Base-by-base conservation (phyloP, 306 rosid genomes). In the Potentilla sterilis region DNA sequence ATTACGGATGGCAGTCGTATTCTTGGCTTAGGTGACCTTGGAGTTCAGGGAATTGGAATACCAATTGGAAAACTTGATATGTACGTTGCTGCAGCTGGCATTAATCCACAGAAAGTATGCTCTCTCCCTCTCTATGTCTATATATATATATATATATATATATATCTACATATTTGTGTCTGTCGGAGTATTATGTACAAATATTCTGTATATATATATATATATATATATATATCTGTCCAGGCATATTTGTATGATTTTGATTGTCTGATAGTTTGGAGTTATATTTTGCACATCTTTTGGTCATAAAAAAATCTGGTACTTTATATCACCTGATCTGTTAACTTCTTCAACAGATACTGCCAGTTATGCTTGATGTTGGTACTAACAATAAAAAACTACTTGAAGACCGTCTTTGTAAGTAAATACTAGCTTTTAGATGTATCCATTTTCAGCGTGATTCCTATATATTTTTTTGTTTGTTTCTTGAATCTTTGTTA, bases 11-110 rank as follows among this genome's bases (percentile, higher is more conserved):
- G 99, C 67, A 96, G 99, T 80, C 98, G 99, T 79, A 92, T 96
- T 80, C 99, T 96, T 84, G 99, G 99, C 80, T 87, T 96, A 72
- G 99, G 99, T 75, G 99, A 96, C 76, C 99, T 96, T 79, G 99
- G 99, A 71, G 98, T 96, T 86, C 99, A 96, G 84, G 99, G 99
- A 75, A 96, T 96, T 70, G 99, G 93, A 87, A 96, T 96, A 68
- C 98, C 99, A 54, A 90, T 92, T 49, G 99, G 99, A 70, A 96
- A 96, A 82, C 98, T 96, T 80, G 99, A 96, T 83, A 88, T 96
- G 82, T 96, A 96, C 77, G 99, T 96, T 78, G 98, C 99, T 75
- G 99, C 99, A 51, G 99, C 99, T 75, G 99, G 99, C 46, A 87
- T 96, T 68, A 96, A 90, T 81, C 99, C 99, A 75, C 99, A 86